Percentiles rank a stretch among this genome's conserved stretches.
Conservation (phyloP, 192 early-diverging fungal species). For the Lunasporangiospora selenospora region DNA sequence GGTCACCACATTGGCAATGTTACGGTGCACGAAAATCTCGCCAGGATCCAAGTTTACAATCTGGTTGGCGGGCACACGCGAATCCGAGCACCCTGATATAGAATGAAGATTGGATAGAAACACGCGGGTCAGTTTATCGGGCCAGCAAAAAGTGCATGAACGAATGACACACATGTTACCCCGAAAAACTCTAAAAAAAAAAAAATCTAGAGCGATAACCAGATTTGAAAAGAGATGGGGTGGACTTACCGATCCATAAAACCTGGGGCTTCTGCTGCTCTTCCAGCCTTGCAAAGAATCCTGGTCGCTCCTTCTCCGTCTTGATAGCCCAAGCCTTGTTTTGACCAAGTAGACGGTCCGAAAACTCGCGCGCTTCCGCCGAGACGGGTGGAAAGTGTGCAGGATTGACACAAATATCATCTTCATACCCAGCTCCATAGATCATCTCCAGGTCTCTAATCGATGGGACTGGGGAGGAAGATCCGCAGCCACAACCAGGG, state of each 20-base stretch:
- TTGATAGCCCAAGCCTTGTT: constrained; percentile 71
- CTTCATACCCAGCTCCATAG: background rate
- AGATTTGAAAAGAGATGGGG: background rate
- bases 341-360: constrained; percentile 51
- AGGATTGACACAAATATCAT: constrained; percentile 1
- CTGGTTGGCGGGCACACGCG: constrained; percentile 87
- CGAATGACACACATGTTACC: constrained; percentile 2
- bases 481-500: background rate
- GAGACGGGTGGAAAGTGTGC: constrained; percentile 28
- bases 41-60: constrained; percentile 74
- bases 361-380: constrained; percentile 30
- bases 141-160: background rate
- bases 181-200: background rate
- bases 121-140: too few species aligned
- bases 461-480: too few species aligned
- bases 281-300: constrained; percentile 76
- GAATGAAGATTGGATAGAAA: too few species aligned
- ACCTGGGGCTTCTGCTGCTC: constrained; percentile 83
- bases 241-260: constrained; percentile 80
- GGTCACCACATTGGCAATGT: constrained; percentile 93
- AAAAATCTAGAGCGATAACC: background rate
- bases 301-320: constrained; percentile 63
- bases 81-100: constrained; percentile 94
- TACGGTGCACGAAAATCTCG: constrained; percentile 96
- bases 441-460: background rate